A percentile compares a stretch with the other conserved stretches of the same genome.
These are phyloP conservation scores for Trichoderma virens DNA, from an alignment of 495 filamentous ascomycete species.

Conservation along the genomic window DNA sequence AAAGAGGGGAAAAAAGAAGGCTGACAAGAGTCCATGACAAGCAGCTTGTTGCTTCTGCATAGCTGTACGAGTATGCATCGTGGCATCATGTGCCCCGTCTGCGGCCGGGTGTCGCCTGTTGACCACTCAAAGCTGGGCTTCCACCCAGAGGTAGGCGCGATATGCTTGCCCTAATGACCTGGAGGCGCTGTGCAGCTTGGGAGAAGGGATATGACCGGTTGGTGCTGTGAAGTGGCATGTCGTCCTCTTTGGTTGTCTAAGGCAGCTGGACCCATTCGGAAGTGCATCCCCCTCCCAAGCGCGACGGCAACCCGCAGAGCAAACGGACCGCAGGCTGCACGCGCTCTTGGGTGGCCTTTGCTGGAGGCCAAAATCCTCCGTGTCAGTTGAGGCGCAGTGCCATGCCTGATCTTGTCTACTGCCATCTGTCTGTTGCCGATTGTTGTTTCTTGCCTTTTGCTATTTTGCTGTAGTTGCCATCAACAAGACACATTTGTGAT, in stretches of 20 bases:
- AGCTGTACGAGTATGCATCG: neutral
- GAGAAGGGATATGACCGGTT: neutral
- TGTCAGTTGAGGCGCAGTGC: neutral
- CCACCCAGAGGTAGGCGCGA: neutral
- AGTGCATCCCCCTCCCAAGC: neutral
- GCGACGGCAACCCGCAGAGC: neutral
- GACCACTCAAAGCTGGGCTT: neutral
- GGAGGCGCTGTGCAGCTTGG: neutral
- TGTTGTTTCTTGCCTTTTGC: neutral
- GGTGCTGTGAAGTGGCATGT: neutral
- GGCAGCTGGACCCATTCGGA: neutral
- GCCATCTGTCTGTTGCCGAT: neutral
- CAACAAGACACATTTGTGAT: neutral
- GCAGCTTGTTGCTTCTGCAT: neutral
- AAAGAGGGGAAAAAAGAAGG: neutral
- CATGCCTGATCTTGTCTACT: neutral
- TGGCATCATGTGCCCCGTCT: constrained; percentile 2
- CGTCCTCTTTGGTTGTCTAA: neutral
- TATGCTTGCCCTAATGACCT: neutral
- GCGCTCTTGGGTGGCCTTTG: neutral
- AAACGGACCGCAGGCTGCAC: neutral
- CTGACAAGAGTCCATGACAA: neutral
- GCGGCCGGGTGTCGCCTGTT: neutral
- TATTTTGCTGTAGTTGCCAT: neutral
- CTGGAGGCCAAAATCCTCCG: neutral